Evolutionary conservation across 2,329 filamentous ascomycete species (phyloP).

Genomic region (Curvularia sp.): DNA sequence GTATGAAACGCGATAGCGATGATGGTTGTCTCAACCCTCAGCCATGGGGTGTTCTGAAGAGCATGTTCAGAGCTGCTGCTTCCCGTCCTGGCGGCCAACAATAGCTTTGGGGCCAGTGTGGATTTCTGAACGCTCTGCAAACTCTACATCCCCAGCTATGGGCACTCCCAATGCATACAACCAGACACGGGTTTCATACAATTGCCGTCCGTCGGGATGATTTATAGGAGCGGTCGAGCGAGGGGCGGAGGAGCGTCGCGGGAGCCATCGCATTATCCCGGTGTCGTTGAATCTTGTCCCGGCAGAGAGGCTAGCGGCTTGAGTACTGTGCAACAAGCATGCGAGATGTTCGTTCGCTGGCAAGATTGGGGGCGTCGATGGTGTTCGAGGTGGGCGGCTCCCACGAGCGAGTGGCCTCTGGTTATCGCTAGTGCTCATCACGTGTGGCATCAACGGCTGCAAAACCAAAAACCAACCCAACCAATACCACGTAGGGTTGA

Average conservation of each 20-base stretch:
- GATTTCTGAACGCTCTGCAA: neutral
- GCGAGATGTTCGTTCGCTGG: constrained; percentile 5
- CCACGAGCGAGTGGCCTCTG: constrained; percentile 22
- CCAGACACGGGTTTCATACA: neutral
- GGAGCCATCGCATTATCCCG: constrained; percentile 13
- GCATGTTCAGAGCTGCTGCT: constrained; percentile 6
- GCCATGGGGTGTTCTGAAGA: neutral
- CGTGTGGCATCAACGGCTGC: constrained; percentile 19
- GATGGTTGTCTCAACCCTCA: constrained; percentile 1
- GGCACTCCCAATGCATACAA: neutral
- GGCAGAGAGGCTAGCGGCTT: neutral
- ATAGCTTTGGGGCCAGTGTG: neutral
- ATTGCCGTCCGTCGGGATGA: constrained; percentile 12
- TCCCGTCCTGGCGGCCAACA: neutral
- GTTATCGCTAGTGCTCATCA: constrained; percentile 29
- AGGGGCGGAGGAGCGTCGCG: constrained; percentile 28
- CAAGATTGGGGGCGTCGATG: constrained; percentile 16
- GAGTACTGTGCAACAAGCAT: neutral
- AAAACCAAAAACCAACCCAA: constrained; percentile 7
- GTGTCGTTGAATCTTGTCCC: neutral
- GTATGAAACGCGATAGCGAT: neutral
- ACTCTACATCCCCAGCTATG: neutral
- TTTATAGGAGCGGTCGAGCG: constrained; percentile 22
- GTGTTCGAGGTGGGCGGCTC: constrained; percentile 17
- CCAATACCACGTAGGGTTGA: neutral